A percentile compares a stretch with the other conserved stretches of the same genome.
These are phyloP conservation scores for Closterium sp. DNA, from an alignment of 139 green algal species.

Conservation along the genomic window DNA sequence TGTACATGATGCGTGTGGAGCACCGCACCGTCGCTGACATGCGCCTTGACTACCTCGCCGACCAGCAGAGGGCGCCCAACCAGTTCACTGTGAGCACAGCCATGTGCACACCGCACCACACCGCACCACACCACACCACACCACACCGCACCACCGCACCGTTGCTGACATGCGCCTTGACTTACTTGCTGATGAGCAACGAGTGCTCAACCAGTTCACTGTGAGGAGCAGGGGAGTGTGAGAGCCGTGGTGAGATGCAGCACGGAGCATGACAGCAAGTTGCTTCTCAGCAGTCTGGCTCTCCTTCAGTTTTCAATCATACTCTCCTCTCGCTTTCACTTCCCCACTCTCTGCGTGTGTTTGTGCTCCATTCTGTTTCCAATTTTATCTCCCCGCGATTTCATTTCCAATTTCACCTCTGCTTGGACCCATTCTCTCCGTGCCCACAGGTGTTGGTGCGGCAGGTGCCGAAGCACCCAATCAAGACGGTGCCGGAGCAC, in stretches of 20 bases:
- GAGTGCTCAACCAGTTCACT: conserved; percentile 41
- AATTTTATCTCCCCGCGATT: no score
- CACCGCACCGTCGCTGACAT: conserved; percentile 20
- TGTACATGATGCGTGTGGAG: conserved; percentile 18
- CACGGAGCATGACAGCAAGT: no score
- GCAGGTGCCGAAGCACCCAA: conserved; percentile 32
- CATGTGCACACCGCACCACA: no score
- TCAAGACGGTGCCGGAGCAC: conserved; percentile 19
- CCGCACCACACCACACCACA: no score
- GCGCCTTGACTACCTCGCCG: conserved; percentile 29
- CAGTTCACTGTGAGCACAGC: conserved; percentile 39
- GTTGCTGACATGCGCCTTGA: conserved; percentile 37
- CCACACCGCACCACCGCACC: no score
- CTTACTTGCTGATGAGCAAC: conserved; percentile 19
- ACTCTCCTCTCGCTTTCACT: no score
- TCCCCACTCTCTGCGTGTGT: no score
- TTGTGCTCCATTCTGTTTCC: no score
- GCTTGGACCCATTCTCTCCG: neutral
- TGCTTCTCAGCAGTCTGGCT: no score
- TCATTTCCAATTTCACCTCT: no score
- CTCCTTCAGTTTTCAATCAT: no score
- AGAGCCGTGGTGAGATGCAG: no score
- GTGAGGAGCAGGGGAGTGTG: conserved; percentile 8
- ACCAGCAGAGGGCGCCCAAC: neutral
- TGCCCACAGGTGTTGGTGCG: conserved; percentile 33